A percentile compares a stretch with the other conserved stretches of the same genome.
Evolutionary conservation across 2,329 filamentous ascomycete genomes (phyloP).

Genomic region (Pseudogymnoascus destructans): DNA sequence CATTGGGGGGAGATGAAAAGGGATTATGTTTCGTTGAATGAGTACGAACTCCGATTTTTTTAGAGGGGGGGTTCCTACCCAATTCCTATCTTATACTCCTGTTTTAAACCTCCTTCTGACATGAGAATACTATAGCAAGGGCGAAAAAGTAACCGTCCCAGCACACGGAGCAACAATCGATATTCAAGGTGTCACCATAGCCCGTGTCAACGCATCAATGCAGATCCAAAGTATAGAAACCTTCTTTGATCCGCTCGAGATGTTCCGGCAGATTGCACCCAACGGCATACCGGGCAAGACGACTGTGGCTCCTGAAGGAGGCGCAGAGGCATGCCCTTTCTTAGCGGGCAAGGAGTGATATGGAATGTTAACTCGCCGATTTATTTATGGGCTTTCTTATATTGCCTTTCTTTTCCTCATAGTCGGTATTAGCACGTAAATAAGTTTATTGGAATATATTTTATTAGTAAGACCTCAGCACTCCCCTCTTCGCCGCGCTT

Average conservation of each 20-base stretch:
- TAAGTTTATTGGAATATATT: not conserved
- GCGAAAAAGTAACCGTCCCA: slow-evolving; percentile 48
- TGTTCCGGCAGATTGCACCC: slow-evolving; percentile 52
- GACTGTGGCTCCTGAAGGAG: not conserved
- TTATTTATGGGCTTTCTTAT: not conserved
- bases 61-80: not conserved
- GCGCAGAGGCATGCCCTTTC: not conserved
- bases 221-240: slow-evolving; percentile 46
- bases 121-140: slow-evolving; percentile 32
- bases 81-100: not conserved
- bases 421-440: not conserved
- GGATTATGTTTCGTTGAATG: slow-evolving; percentile 51
- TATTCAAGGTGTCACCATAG: slow-evolving; percentile 50
- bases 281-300: slow-evolving; percentile 23
- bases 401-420: not conserved
- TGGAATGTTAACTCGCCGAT: not conserved
- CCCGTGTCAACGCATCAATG: slow-evolving; percentile 46
- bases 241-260: slow-evolving; percentile 52
- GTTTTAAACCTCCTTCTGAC: slow-evolving; percentile 6
- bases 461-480: not conserved
- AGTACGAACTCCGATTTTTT: slow-evolving; percentile 32
- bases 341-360: not conserved
- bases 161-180: slow-evolving; percentile 48
- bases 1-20: slow-evolving; percentile 57
- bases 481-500: not conserved